These are phyloP conservation scores for Lentinula boryana DNA, from an alignment of 768 basidiomycete genomes.

Conservation along the genomic window DNA sequence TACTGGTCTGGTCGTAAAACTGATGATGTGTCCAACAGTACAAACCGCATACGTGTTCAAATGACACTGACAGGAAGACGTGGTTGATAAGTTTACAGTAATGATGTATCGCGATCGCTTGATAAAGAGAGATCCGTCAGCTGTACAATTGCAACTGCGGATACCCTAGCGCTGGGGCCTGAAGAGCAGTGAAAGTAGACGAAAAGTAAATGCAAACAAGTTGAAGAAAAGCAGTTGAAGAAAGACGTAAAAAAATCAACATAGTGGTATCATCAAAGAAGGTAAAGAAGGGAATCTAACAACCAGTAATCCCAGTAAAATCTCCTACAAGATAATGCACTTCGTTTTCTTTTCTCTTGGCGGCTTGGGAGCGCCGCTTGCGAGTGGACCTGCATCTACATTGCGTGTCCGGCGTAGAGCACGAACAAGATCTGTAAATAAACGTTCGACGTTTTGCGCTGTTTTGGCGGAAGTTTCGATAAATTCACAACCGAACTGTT, in stretches of 20 bases:
- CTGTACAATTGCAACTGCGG: constrained; percentile 2
- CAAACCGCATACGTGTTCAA: constrained; percentile 3
- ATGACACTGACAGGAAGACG: constrained; percentile 11
- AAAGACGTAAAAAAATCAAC: constrained; percentile 23
- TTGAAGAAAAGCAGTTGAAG: constrained; percentile 24
- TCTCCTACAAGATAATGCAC: constrained; percentile 80
- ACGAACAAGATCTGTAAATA: constrained; percentile 86
- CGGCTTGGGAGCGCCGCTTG: constrained; percentile 33
- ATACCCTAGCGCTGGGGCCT: not conserved
- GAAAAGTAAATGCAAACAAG: constrained; percentile 11
- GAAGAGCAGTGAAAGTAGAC: constrained; percentile 5
- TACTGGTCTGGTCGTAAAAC: not conserved
- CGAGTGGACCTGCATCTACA: constrained; percentile 40
- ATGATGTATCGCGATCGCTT: constrained; percentile 3
- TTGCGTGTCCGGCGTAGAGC: constrained; percentile 68
- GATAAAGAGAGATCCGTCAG: not conserved
- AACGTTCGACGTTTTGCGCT: constrained; percentile 83
- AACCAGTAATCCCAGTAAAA: constrained; percentile 54
- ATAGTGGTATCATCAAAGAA: constrained; percentile 80
- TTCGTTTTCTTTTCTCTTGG: constrained; percentile 36
- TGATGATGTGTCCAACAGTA: not conserved
- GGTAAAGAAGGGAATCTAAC: constrained; percentile 72
- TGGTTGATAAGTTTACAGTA: constrained; percentile 6
- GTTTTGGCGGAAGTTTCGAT: constrained; percentile 98
- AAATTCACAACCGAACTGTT: constrained; percentile 85